Evolutionary conservation across 768 basidiomycete species (phyloP), one percentile per base, ranked within the genome.

Genomic region (Russula earlei): DNA sequence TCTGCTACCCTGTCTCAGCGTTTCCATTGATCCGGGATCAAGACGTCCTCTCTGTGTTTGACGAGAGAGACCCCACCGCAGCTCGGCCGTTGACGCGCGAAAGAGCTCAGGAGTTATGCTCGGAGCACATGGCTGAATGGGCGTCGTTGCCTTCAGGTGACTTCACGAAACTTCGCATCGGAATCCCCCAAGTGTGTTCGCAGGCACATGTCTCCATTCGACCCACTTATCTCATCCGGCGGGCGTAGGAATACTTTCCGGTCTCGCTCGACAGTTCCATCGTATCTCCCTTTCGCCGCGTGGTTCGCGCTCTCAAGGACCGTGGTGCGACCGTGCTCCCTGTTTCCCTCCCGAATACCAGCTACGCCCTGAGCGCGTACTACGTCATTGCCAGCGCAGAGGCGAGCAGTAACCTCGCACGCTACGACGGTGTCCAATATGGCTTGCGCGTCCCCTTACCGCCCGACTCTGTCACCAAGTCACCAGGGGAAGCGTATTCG

Each of bases 371-470:
- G 5, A 91, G 91, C 53, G 87, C 92, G 12, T 98, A 98, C 73
- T 98, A 97, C 65, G 89, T 96, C n/a, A 77, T 98, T 15, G 88
- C 95, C 1, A 88, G 84, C 57, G 93, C 95, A 0, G 95, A 97
- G 66, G 94, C 94, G 0, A 87, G 88, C 58, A 93, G 91, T 55
- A 96, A 94, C 65, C 72, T 98, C 54, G 91, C 89, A 4, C 75
- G 92, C 38, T 98, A 85, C 65, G 91, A 94, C 46, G 94, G 94
- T 0, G 78, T 93, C 1, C 79, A 85, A 63, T 96, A 84, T 65
- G 95, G 85, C 22, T 56, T 74, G n/a, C 78, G 79, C 31, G 74
- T 71, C 2, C 66, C 74, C 5, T 67, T 74, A 1, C 74, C 77
- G 1, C 72, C 66, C 0, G 76, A 70, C 0, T 64, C 72, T 1